A percentile compares a stretch with the other conserved stretches of the same genome.
phyloP scores from a whole-genome alignment of 2,329 filamentous ascomycete species.

The Cladophialophora yegresii region DNA sequence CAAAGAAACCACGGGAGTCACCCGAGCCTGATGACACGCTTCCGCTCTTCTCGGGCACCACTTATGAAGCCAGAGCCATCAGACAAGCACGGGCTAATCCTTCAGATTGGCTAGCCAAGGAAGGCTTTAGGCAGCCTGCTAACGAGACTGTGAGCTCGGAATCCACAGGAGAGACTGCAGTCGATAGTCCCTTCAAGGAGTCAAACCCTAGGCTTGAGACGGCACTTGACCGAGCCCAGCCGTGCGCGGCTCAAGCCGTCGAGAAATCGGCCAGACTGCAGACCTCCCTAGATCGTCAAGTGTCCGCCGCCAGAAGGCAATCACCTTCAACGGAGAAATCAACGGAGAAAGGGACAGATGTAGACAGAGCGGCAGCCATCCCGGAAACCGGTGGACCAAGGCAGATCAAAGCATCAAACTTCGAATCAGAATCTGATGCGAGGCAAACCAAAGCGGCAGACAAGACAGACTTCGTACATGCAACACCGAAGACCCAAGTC shows the following conservation, averaged over 20 bases:
- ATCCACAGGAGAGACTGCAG: background rate
- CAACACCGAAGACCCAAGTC: slow-evolving; percentile 3
- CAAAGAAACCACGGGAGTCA: slow-evolving; percentile 18
- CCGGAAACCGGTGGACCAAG: background rate
- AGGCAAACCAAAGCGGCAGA: slow-evolving; percentile 25
- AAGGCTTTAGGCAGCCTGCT: slow-evolving; percentile 27
- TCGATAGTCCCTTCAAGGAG: slow-evolving; percentile 4
- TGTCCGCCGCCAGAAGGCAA: background rate
- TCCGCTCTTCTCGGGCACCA: slow-evolving; percentile 37
- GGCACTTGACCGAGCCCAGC: slow-evolving; percentile 28
- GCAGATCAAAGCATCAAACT: slow-evolving; percentile 20
- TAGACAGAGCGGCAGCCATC: background rate
- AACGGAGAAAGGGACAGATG: background rate
- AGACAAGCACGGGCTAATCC: background rate
- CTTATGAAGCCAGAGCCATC: slow-evolving; percentile 28
- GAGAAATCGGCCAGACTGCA: slow-evolving; percentile 12
- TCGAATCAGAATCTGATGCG: slow-evolving; percentile 36
- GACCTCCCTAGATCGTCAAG: slow-evolving; percentile 24
- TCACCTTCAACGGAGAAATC: background rate
- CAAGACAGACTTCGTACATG: background rate
- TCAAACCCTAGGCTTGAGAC: slow-evolving; percentile 21
- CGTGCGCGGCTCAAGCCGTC: background rate
- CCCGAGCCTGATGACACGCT: slow-evolving; percentile 28
- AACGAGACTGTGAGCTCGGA: background rate
- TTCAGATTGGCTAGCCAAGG: slow-evolving; percentile 29